Evolutionary conservation across 1,284 basidiomycete genomes (phyloP).

Genomic region (Ganoderma resinaceum): DNA sequence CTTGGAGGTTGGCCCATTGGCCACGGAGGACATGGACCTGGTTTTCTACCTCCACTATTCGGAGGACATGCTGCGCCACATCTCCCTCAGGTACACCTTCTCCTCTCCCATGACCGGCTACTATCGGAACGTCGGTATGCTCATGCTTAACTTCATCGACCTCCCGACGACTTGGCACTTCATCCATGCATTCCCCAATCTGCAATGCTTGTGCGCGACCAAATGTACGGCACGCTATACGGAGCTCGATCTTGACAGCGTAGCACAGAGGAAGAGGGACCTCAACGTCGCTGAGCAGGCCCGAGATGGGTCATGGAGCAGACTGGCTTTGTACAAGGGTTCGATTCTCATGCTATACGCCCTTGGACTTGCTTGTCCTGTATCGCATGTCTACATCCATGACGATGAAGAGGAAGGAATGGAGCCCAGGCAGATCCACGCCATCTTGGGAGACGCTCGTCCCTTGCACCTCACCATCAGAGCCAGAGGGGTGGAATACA

Average conservation of each 20-base stretch:
- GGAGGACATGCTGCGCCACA: neutral
- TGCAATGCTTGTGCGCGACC: neutral
- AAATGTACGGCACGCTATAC: neutral
- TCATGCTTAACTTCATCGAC: neutral
- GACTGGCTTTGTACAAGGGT: neutral
- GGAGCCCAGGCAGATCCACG: neutral
- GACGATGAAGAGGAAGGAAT: neutral
- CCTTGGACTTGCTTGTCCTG: neutral
- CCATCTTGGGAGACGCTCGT: neutral
- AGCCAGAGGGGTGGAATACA: neutral
- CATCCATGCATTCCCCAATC: slow-evolving; percentile 1
- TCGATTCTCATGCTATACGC: neutral
- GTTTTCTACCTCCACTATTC: neutral
- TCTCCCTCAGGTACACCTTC: neutral
- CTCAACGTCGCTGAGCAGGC: slow-evolving; percentile 1
- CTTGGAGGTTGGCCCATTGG: neutral
- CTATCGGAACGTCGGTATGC: neutral
- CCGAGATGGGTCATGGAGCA: neutral
- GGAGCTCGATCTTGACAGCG: neutral
- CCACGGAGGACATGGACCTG: neutral
- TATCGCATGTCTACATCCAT: neutral
- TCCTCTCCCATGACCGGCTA: neutral
- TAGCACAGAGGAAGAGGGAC: neutral
- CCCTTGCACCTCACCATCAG: neutral
- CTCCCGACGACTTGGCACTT: neutral